A percentile compares a stretch with the other conserved stretches of the same genome.
These are phyloP conservation scores for Aspergillus niger DNA, from an alignment of 2,329 filamentous ascomycete genomes.

Conservation along the genomic window DNA sequence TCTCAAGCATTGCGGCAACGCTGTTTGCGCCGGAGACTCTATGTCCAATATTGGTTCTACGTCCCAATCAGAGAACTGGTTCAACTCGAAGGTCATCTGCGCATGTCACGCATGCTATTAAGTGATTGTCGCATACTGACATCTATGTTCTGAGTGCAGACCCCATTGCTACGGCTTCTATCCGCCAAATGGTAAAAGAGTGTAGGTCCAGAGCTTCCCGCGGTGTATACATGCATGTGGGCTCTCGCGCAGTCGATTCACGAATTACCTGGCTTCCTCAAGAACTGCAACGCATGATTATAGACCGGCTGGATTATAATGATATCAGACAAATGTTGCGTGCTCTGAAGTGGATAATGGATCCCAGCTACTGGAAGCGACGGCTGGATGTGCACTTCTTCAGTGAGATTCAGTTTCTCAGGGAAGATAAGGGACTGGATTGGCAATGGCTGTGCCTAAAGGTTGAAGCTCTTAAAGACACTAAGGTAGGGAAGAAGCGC, in stretches of 20 bases:
- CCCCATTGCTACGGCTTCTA: no score
- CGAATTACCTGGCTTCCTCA: not conserved
- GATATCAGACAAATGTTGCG: not conserved
- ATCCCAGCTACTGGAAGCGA: not conserved
- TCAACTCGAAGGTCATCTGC: no score
- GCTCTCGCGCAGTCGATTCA: not conserved
- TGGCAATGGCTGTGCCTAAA: not conserved
- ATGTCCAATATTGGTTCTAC: no score
- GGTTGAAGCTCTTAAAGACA: not conserved
- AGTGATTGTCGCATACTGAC: no score
- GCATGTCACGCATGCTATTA: no score
- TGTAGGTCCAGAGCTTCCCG: no score
- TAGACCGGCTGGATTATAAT: not conserved
- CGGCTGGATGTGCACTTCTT: not conserved
- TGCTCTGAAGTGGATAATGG: not conserved
- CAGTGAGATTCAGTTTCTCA: not conserved
- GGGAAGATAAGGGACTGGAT: not conserved
- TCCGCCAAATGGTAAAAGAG: no score
- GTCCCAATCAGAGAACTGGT: no score
- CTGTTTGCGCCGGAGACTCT: no score
- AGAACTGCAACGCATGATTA: not conserved
- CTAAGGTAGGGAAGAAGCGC: not conserved
- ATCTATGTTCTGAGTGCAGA: no score
- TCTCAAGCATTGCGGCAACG: no score
- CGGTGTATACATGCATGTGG: no score